Base-by-base conservation (phyloP, 2,329 filamentous ascomycete species). In the Immersiporthe knoxdaviesiana region DNA sequence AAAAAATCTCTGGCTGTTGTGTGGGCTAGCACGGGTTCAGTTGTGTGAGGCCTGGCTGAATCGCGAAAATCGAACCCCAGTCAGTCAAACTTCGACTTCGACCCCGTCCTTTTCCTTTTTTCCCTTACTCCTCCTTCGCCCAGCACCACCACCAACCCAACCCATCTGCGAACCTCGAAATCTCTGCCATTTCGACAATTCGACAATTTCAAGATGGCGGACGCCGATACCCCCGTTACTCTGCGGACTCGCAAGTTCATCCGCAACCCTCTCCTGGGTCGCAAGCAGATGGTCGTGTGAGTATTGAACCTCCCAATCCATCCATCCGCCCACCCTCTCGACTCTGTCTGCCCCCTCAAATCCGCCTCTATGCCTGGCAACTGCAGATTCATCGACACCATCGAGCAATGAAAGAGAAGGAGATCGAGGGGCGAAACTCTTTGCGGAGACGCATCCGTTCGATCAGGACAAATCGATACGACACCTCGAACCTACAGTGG, bases 201-300 rank as follows among this genome's bases (percentile, higher is more conserved):
- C 85, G 85, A 87, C 66, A 97, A 32, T 37, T 58, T 41, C 65
- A 67, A 85, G 84, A 97, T 97, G 95, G 92, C 94, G 86, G 92
- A 94, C 86, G 84, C 85, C 81, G 91, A 93, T 82, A 84, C 85
- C 79, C 85, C 91, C 81, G 91, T 94, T 82, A 94, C 91, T 80
- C 86, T 94, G 87, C 90, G 96, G 88, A 99, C 96, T 86, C 95
- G 96, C 92, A 98, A 98, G 90, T 99, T 99, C 92, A 97, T 98
- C 87, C 93, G 94, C 88, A 99, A 99, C 91, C 93, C 96, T 84
- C 93, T 99, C 82, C 91, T 99, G 83, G 93, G 92, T 84, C 92
- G 95, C 84, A 97, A 97, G 90, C 95, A 98, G 91, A 97, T 98
- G 93, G 95, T 97, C 86, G 92, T 97, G 95, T 97, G 93, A 90